phyloP scores from a whole-genome alignment of 495 filamentous ascomycete species.

The Diplogelasinospora grovesii region DNA sequence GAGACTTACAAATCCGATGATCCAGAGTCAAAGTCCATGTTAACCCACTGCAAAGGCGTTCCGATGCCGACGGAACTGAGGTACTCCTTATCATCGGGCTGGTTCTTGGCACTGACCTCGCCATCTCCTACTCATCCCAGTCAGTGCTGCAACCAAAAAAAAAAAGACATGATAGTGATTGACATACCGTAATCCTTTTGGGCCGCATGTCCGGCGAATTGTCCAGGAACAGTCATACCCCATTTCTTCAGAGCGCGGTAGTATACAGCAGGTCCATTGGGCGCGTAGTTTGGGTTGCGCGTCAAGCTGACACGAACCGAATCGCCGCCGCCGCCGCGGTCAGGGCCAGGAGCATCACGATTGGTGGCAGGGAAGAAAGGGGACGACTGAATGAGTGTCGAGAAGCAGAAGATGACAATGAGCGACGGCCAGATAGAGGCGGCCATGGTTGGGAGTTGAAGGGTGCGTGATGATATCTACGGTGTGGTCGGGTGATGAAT shows the following conservation, averaged over 20 bases:
- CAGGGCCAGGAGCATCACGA: neutral
- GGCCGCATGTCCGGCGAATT: neutral
- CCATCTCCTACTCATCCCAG: conserved; percentile 8
- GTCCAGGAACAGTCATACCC: conserved; percentile 6
- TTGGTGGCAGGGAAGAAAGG: neutral
- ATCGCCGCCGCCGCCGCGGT: neutral
- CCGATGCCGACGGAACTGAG: conserved; percentile 60
- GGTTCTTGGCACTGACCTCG: conserved; percentile 6
- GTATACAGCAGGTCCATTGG: conserved; percentile 20
- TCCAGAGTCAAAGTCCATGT: conserved; percentile 67
- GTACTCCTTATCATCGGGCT: conserved; percentile 59
- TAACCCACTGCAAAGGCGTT: conserved; percentile 59
- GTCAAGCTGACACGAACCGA: conserved; percentile 10
- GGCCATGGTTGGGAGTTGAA: too few relatives aligned
- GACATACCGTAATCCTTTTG: neutral
- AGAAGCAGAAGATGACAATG: too few relatives aligned
- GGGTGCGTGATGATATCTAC: too few relatives aligned
- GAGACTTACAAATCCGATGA: conserved; percentile 65
- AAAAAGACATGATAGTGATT: neutral
- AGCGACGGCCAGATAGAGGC: too few relatives aligned
- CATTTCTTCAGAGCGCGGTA: conserved; percentile 18
- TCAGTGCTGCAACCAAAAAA: neutral
- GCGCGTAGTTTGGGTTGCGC: conserved; percentile 13
- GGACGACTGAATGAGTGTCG: conserved; percentile 1
- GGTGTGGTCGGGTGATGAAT: too few relatives aligned